phyloP scores from a whole-genome alignment of 2,329 filamentous ascomycete species.

The Arthrobotrys musiformis region DNA sequence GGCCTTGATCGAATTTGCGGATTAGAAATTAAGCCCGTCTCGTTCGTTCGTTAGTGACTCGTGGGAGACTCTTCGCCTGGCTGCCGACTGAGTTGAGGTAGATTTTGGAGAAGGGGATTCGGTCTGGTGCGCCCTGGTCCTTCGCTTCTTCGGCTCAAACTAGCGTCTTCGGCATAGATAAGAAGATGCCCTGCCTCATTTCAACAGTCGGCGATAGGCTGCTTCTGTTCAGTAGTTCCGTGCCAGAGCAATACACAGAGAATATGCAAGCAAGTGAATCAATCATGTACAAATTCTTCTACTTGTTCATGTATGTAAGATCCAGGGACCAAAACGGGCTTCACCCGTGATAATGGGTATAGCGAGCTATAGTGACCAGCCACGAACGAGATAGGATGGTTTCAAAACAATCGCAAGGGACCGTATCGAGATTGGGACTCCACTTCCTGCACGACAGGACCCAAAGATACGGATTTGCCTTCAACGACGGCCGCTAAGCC shows the following conservation, averaged over 20 bases:
- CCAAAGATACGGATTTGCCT: conserved; percentile 32
- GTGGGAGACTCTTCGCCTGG: conserved; percentile 17
- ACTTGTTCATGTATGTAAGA: background rate
- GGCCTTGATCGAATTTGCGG: background rate
- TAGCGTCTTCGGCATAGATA: conserved; percentile 38
- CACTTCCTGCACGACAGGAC: conserved; percentile 25
- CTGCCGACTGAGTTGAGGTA: conserved; percentile 22
- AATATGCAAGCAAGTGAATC: background rate
- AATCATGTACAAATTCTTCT: background rate
- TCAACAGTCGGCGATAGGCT: conserved; percentile 40
- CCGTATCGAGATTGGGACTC: conserved; percentile 19
- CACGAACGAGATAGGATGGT: conserved; percentile 5
- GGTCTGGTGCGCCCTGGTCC: conserved; percentile 25
- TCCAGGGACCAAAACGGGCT: conserved; percentile 10
- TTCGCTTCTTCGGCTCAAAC: conserved; percentile 48
- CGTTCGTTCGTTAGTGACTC: conserved; percentile 28
- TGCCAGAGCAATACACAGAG: conserved; percentile 13
- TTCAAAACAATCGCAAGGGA: conserved; percentile 16
- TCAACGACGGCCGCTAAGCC: conserved; percentile 22
- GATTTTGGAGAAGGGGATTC: background rate
- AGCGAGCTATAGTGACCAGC: no score
- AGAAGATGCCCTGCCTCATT: conserved; percentile 35
- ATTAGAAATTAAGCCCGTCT: conserved; percentile 47
- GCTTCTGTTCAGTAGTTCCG: background rate
- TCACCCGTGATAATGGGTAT: conserved; percentile 1